A percentile compares a stretch with the other conserved stretches of the same genome.
These are phyloP conservation scores for Chionographis japonica DNA, from an alignment of 106 monocot genomes.

Conservation along the genomic window DNA sequence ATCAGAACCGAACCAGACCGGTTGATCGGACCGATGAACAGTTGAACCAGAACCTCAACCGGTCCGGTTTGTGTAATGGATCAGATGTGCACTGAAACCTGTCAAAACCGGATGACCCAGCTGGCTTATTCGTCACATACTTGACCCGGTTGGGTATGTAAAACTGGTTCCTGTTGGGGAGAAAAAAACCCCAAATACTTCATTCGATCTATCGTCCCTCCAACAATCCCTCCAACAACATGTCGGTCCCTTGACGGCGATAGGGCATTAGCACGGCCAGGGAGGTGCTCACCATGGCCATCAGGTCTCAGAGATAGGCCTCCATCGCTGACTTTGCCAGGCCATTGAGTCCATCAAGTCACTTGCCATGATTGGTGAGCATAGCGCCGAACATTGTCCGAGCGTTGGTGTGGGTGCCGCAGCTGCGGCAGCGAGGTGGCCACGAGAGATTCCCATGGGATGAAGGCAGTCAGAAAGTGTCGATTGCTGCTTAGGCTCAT, in stretches of 20 bases:
- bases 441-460: slow-evolving; percentile 32
- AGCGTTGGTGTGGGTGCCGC: slow-evolving; percentile 9
- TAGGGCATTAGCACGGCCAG: slow-evolving; percentile 34
- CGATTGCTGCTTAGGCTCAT: neutral
- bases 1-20: no score
- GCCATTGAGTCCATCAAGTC: slow-evolving; percentile 30
- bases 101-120: no score
- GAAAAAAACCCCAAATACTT: no score
- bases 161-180: no score
- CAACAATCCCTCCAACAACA: no score
- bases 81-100: no score
- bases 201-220: no score
- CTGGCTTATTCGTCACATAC: no score
- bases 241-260: neutral
- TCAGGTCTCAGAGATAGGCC: slow-evolving; percentile 10
- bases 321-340: neutral
- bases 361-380: slow-evolving; percentile 38
- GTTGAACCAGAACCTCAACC: no score
- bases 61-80: no score
- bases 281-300: slow-evolving; percentile 18
- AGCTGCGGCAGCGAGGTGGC: slow-evolving; percentile 12
- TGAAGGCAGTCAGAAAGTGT: slow-evolving; percentile 36
- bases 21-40: no score
- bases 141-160: no score
- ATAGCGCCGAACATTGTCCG: slow-evolving; percentile 39